Base-by-base conservation (phyloP, 257 asterid genomes). In the Solanum pinnatisectum region DNA sequence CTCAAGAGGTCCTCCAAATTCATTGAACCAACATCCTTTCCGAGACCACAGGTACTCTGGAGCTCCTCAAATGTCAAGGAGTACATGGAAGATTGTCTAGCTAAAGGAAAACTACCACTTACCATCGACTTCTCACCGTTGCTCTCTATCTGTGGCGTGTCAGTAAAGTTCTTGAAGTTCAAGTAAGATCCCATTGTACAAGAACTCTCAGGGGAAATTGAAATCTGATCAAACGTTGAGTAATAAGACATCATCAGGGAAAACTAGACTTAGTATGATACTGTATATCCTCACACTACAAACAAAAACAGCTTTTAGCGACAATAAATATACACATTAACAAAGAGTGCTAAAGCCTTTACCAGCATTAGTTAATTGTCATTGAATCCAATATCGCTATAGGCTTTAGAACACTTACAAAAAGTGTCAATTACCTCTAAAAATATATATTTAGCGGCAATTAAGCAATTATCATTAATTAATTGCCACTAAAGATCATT, bases 1-100 rank as follows among this genome's bases (percentile, higher is more conserved):
- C 94, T 96, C 42, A 96, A 52, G 11, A 96, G 94, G 44, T 96
- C 99, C 91, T 95, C 99, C 98, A 96, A 94, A 88, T 96, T 96
- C 98, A 96, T 94, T 8, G 98, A 95, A 14, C 99, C 99, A 23
- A 94, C 93, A 72, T 96, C 98, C 92, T 92, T 96, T 35, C 98
- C 96, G 4, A 92, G 73, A 52, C 95, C 98, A 87, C 98, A 74
- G 10, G 96, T 88, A 84, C 67, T 92, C 90, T 96, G 99, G 88
- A 96, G 93, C 93, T 96, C 98, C 84, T 96, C 99, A 84, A 96
- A 94, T 3, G 99, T 96, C 87, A 96, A 89, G 67, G 98, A 93
- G 90, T 90, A 96, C 49, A 96, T 63, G 2, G 99, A 96, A 78
- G 98, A 90, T 87, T 96, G 98, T 32, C 98, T 93, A 42, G 89